Percentiles rank a stretch among this genome's conserved stretches.
Evolutionary conservation across 371 early-diverging fungal genomes (phyloP).

Genomic region (Mucor lusitanicus): DNA sequence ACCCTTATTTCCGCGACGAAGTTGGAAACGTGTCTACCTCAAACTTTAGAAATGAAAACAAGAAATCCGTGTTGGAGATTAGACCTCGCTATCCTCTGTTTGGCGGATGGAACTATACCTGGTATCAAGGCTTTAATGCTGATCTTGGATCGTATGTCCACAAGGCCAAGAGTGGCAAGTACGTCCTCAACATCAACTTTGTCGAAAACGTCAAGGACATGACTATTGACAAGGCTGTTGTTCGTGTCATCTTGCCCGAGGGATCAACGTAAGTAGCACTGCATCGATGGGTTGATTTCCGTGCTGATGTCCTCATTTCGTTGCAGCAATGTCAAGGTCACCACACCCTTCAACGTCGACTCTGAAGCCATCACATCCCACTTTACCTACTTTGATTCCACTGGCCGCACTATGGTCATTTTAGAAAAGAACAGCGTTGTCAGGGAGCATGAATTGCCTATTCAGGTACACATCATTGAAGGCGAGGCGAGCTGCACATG

Average conservation of each 20-base stretch:
- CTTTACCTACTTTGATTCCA: slow-evolving; percentile 76
- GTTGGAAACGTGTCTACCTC: slow-evolving; percentile 98
- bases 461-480: slow-evolving; percentile 33
- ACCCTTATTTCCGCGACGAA: slow-evolving; percentile 89
- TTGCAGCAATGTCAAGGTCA: slow-evolving; percentile 58
- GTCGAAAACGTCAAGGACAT: slow-evolving; percentile 66
- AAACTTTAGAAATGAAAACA: slow-evolving; percentile 51
- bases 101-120: slow-evolving; percentile 96
- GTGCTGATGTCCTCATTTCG: background rate
- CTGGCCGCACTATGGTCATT: slow-evolving; percentile 66
- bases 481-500: too few species aligned
- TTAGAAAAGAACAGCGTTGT: slow-evolving; percentile 68
- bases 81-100: slow-evolving; percentile 90
- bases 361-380: slow-evolving; percentile 34
- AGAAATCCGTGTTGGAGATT: slow-evolving; percentile 65
- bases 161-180: slow-evolving; percentile 50
- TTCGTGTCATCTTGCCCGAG: slow-evolving; percentile 88
- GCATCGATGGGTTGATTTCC: background rate
- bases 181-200: slow-evolving; percentile 72
- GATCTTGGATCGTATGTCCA: slow-evolving; percentile 61
- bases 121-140: slow-evolving; percentile 90
- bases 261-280: slow-evolving; percentile 74
- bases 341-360: slow-evolving; percentile 58
- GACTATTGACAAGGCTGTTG: slow-evolving; percentile 62
- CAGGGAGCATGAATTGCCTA: slow-evolving; percentile 54